A percentile compares a stretch with the other conserved stretches of the same genome.
Evolutionary conservation across 2,329 filamentous ascomycete species (phyloP).

Genomic region (Ophiostoma sp.): DNA sequence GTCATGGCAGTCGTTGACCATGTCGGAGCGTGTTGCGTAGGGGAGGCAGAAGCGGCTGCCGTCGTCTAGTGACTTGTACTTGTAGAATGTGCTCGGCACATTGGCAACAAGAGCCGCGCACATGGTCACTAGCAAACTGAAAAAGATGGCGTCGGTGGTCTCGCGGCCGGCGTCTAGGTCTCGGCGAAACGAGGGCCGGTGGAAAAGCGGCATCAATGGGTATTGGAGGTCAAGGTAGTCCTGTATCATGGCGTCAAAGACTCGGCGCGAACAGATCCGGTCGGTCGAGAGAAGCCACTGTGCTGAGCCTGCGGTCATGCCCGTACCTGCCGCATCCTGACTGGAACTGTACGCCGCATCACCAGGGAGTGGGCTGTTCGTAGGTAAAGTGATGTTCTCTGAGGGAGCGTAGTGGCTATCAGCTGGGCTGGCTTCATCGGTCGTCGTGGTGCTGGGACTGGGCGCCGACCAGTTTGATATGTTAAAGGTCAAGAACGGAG

Average conservation of each 20-base stretch:
- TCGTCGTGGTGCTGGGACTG: background rate
- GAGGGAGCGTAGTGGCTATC: background rate
- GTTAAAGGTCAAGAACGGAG: background rate
- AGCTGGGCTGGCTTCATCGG: background rate
- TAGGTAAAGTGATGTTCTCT: background rate
- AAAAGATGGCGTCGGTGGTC: background rate
- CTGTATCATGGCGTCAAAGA: constrained; percentile 8
- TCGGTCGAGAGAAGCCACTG: background rate
- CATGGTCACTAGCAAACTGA: constrained; percentile 4
- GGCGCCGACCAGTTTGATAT: background rate
- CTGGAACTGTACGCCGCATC: background rate
- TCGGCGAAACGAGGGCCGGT: background rate
- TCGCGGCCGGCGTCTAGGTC: background rate
- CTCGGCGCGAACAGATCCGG: background rate
- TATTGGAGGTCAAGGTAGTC: background rate
- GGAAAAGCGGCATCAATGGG: background rate
- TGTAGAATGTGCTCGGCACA: background rate
- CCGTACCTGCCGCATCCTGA: background rate
- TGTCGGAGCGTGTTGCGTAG: background rate
- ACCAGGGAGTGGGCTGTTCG: background rate
- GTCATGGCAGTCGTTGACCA: background rate
- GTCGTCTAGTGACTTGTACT: background rate
- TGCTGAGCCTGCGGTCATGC: background rate
- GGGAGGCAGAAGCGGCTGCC: no score
- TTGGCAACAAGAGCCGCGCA: constrained; percentile 1